A percentile compares a stretch with the other conserved stretches of the same genome.
Conservation (phyloP, 2,329 filamentous ascomycete species). For the Rutstroemia sydowiana region DNA sequence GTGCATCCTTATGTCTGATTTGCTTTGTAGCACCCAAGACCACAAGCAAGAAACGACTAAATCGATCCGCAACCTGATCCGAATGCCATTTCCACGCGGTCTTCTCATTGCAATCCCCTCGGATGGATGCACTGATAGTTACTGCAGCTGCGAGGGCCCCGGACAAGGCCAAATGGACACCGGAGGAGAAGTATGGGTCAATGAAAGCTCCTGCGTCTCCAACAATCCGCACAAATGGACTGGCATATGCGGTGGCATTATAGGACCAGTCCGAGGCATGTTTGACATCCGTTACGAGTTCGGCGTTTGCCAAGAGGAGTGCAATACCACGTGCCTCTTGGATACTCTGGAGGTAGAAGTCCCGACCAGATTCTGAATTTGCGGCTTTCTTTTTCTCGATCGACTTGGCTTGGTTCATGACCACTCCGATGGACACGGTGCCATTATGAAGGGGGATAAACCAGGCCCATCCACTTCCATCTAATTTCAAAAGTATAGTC, state of each 20-base stretch:
- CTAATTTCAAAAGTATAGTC: conserved; percentile 17
- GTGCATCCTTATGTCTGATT: conserved; percentile 33
- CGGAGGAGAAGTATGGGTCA: conserved; percentile 35
- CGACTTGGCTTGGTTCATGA: conserved; percentile 34
- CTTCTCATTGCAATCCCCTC: neutral
- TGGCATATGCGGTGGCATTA: conserved; percentile 36
- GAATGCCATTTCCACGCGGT: neutral
- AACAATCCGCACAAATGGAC: conserved; percentile 30
- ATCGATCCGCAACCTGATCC: neutral
- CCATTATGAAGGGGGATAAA: conserved; percentile 43
- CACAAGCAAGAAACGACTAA: conserved; percentile 20
- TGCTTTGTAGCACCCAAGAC: conserved; percentile 35
- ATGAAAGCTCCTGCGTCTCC: conserved; percentile 36
- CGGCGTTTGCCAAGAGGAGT: neutral
- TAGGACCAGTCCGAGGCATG: conserved; percentile 31
- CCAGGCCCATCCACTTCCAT: conserved; percentile 44
- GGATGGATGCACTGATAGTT: neutral
- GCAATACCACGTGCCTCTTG: neutral
- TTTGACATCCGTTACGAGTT: neutral
- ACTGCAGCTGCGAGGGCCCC: conserved; percentile 21
- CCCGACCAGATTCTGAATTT: conserved; percentile 31
- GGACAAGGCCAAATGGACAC: conserved; percentile 33
- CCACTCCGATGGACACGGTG: conserved; percentile 37
- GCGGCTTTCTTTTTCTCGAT: conserved; percentile 31
- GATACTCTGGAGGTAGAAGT: too few relatives aligned